Evolutionary conservation across 495 filamentous ascomycete species (phyloP).

Genomic region (Neurospora cerealis): DNA sequence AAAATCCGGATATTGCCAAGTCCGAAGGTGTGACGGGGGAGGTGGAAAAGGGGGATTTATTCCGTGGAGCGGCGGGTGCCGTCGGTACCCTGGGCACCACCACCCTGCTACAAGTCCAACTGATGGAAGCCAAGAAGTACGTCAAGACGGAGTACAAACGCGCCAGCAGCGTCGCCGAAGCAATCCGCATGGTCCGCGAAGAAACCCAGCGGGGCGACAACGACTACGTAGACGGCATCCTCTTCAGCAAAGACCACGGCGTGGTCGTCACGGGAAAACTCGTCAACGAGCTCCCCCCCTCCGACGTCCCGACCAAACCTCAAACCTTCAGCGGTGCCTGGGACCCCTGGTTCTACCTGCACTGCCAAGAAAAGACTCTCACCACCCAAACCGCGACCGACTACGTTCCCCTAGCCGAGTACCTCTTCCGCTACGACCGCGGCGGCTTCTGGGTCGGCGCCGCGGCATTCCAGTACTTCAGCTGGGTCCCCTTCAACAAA

Average conservation of each 20-base stretch:
- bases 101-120: constrained; percentile 43
- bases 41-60: constrained; percentile 36
- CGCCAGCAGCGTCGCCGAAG: constrained; percentile 31
- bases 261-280: constrained; percentile 44
- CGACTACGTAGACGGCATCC: constrained; percentile 38
- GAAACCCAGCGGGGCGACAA: constrained; percentile 18
- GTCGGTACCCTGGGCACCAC: constrained; percentile 48
- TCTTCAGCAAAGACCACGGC: constrained; percentile 42
- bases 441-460: constrained; percentile 51
- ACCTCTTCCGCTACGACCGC: constrained; percentile 50
- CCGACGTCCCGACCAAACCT: constrained; percentile 10
- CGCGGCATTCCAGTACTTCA: constrained; percentile 46
- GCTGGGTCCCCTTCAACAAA: constrained; percentile 42
- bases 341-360: constrained; percentile 47
- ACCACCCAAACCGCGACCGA: constrained; percentile 21
- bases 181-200: constrained; percentile 22
- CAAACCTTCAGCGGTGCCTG: constrained; percentile 36
- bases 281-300: constrained; percentile 28
- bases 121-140: constrained; percentile 43
- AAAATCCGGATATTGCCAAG: neutral
- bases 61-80: constrained; percentile 45
- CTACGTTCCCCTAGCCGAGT: constrained; percentile 42
- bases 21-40: constrained; percentile 1
- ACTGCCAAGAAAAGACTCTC: constrained; percentile 22
- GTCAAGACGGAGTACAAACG: constrained; percentile 48